Base-by-base conservation (phyloP, 2,329 filamentous ascomycete species). In the Achaetomium macrosporum region DNA sequence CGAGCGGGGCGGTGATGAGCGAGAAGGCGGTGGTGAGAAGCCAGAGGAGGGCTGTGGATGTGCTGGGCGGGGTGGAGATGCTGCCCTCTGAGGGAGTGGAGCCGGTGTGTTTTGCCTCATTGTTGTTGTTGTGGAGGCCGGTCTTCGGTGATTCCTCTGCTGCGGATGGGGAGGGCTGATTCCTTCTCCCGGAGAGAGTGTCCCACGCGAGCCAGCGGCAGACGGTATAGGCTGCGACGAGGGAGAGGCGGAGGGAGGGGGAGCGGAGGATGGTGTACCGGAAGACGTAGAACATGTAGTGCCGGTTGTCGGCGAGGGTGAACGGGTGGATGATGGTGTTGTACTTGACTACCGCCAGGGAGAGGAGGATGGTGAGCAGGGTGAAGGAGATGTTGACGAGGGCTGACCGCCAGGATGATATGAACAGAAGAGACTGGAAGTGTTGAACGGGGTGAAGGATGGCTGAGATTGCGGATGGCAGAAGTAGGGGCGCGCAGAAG, bases 211-310 rank as follows among this genome's bases (percentile, higher is more conserved):
- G 69, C 79, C 84, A 92, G 8, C 79, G 84, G 62, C 82, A 85
- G 15, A 82, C 11, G 2, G 87, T 77, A 68, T 99, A 97, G 1
- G 85, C 72, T 0, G 84, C 75, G 0, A 85, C 78, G 1, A 87
- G 83, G 0, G 78, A 69, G 61, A 90, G 90, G 35, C 84, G 84
- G 47, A 89, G 70, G 16, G 74, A 69, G 1, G 76, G 73, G 40
- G 88, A 80, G 6, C 77, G 77, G 2, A 87, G 79, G 36, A 97
- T 84, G 6, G 87, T 84, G 63, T 90, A 83, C 1, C 90, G 84
- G 74, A 99, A 99, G 55, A 95, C 76, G 71, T 99, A 99, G 69
- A 99, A 99, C 68, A 95, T 86, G 73, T 96, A 99, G 68, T 99
- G 93, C 2, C 93, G 79, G 69, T 99, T 99, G 69, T 99, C 93